phyloP scores from a whole-genome alignment of 805 yeast genomes.

The Schwanniomyces polymorphus region DNA sequence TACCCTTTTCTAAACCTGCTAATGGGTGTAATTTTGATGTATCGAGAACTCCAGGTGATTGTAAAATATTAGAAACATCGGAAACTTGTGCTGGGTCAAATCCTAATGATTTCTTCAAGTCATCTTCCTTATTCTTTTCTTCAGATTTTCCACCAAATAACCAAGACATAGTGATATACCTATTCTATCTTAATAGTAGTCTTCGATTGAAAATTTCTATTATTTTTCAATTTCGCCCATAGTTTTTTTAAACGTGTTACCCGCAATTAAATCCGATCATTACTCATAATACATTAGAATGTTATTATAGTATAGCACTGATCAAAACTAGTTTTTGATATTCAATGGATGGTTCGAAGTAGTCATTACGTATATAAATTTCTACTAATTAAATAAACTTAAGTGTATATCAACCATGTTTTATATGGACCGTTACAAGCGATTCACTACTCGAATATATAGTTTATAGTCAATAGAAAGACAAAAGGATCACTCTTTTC shows the following conservation, averaged over 20 bases:
- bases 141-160: conserved; percentile 42
- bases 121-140: conserved; percentile 18
- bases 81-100: conserved; percentile 66
- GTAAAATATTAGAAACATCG: conserved; percentile 62
- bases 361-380: too few species aligned
- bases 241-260: conserved; percentile 2
- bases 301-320: too few species aligned
- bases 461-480: too few species aligned
- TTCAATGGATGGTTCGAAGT: too few species aligned
- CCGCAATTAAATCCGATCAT: conserved; percentile 2
- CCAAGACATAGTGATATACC: conserved; percentile 43
- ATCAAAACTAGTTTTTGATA: too few species aligned
- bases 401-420: too few species aligned
- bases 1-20: conserved; percentile 86
- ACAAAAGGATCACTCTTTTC: too few species aligned
- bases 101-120: conserved; percentile 43
- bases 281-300: not conserved
- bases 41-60: conserved; percentile 63
- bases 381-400: too few species aligned
- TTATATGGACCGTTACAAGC: too few species aligned
- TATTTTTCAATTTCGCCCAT: conserved; percentile 4
- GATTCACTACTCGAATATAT: too few species aligned
- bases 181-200: not conserved
- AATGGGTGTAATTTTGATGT: conserved; percentile 81
- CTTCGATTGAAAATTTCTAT: not conserved